Base-by-base conservation (phyloP, 495 filamentous ascomycete species). In the Paragyromitra xinjiangensis region DNA sequence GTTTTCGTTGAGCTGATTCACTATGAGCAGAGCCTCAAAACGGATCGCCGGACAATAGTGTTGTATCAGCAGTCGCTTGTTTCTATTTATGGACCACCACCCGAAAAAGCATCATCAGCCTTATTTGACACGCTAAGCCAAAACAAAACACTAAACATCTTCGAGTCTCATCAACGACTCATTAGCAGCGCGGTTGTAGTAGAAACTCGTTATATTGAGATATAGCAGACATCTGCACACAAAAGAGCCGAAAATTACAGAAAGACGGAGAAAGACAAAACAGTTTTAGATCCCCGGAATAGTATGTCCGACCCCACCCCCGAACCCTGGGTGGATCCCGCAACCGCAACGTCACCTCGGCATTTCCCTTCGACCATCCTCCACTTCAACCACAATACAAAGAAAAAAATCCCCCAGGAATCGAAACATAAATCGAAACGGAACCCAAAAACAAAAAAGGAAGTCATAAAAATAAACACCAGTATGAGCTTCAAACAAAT, bases 401-500 rank as follows among this genome's bases (percentile, higher is more conserved):
- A 65, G 61, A 64, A 81, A 78, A 73, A 59, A 76, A 64, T 34
- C 29, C 64, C 44, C 68, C 68, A 63, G 56, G 56, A 59, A 39
- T 61, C 9, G 39, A 65, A 65, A 65, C 63, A 69, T 44, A 72
- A 67, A 80, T 56, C 67, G 48, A 68, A 79, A 75, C 78, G 64
- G 34, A 59, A 80, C 67, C 61, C 40, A 37, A 81, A 63, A 69
- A 65, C 68, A 79, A 62, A 73, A 69, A 74, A 76, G 69, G 77
- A 80, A 79, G 78, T 44, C 66, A 80, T 77, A 80, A 80, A 70
- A 71, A 74, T 65, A 75, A 76, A 72, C 80, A 73, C 80, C 80
- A 45, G 69, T 70, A 73, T 65, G 77, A 62, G 56, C 75, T 63
- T 79, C 77, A 79, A 82, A 82, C 80, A 81, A 82, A 78, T 59